A percentile compares a stretch with the other conserved stretches of the same genome.
Evolutionary conservation across 2,329 filamentous ascomycete genomes (phyloP).

Genomic region (Tolypocladium pustulatum): DNA sequence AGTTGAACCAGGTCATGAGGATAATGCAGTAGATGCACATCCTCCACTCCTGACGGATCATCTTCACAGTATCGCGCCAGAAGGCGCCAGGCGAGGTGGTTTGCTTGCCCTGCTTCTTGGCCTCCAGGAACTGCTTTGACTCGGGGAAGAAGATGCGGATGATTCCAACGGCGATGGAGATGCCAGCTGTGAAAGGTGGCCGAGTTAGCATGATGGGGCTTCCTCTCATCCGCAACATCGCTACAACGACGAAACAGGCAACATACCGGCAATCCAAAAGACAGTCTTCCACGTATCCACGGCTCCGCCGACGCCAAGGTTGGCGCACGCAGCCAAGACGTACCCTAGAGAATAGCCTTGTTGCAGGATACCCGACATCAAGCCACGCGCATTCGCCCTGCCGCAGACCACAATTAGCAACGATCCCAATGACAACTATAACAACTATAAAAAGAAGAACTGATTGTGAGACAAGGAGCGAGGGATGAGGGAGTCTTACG

Average conservation of each 20-base stretch:
- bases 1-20: constrained; percentile 69
- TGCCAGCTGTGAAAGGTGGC: constrained; percentile 31
- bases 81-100: constrained; percentile 39
- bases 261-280: constrained; percentile 54
- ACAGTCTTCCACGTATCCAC: constrained; percentile 62
- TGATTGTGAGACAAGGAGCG: neutral
- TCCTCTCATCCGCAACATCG: neutral
- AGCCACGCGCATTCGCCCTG: constrained; percentile 55
- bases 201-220: neutral
- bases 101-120: constrained; percentile 49
- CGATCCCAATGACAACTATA: neutral
- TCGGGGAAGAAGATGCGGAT: constrained; percentile 61
- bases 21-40: constrained; percentile 69
- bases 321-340: constrained; percentile 65
- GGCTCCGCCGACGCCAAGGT: constrained; percentile 58
- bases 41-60: constrained; percentile 62
- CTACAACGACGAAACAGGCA: neutral
- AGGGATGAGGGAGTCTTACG: constrained; percentile 34
- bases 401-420: constrained; percentile 10
- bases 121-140: constrained; percentile 63
- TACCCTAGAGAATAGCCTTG: constrained; percentile 77
- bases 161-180: constrained; percentile 59
- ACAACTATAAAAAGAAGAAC: neutral
- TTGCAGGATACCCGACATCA: constrained; percentile 75
- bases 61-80: constrained; percentile 57